Base-by-base conservation (phyloP, 495 filamentous ascomycete species). In the Hyaloscypha variabilis region DNA sequence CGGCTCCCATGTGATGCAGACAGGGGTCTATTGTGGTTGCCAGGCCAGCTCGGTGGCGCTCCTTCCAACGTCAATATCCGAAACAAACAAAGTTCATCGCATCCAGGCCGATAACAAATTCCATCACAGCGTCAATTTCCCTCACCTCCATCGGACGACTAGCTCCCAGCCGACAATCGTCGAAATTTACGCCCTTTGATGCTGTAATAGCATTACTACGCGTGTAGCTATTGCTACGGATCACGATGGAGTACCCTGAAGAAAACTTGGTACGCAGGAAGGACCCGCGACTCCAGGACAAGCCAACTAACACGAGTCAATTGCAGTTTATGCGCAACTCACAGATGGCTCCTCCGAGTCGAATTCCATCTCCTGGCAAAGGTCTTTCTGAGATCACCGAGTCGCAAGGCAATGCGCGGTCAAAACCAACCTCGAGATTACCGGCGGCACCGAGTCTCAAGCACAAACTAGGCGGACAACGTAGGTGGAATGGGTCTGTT, bases 321-420 rank as follows among this genome's bases (percentile, higher is more conserved):
- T 62, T n/a, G 14, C 31, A 71, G 68, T 57, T 58, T 53, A 71
- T 67, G 60, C 66, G 66, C 52, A 58, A 21, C 58, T 71, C 68
- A 10, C 60, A 67, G 53, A 49, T 71, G 42, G 63, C 50, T 14
- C 71, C 65, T 53, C 75, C 75, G n/a, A 77, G 70, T 68, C 77
- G 67, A 52, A 71, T 74, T 24, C 71, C 70, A 3, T 72, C 71
- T 53, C 72, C 74, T 11, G 72, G 64, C 8, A 77, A 74, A 58
- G 67, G 72, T 11, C 71, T 90, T 6, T 72, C 70, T 53, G 87
- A 90, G 65, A 83, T 88, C 74, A 84, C 85, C 62, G 81, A 86
- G 4, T 90, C 91, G 4, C 81, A 87, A 61, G 86, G 79, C 66
- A 95, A 95, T 77, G 79, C 86, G 64, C 87, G 91, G 65, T 82